Conservation (phyloP, 225 moss, liverwort and hornwort genomes). For the Ulota crispa region DNA sequence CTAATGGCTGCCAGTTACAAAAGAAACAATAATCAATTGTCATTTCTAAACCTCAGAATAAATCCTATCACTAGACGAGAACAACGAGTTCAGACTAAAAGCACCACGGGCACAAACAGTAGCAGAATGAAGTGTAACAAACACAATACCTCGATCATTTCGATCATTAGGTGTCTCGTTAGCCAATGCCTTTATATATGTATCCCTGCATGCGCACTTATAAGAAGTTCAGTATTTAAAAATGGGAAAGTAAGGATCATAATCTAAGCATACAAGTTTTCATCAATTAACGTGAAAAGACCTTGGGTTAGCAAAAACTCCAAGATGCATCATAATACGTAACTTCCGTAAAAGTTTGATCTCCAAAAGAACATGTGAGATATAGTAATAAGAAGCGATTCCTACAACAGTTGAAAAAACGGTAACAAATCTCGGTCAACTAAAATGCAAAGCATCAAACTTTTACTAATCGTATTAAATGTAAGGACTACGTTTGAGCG, state of each 20-base stretch:
- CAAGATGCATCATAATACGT: background rate
- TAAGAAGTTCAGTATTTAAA: background rate
- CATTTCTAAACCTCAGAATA: background rate
- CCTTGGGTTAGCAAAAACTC: background rate
- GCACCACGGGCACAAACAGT: background rate
- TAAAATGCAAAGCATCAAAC: background rate
- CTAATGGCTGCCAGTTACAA: conserved; percentile 72
- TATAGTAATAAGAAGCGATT: background rate
- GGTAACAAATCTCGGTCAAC: background rate
- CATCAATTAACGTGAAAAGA: background rate
- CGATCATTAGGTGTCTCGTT: conserved; percentile 96
- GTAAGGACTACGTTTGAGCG: too few species aligned
- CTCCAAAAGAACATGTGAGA: background rate
- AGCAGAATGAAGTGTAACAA: background rate
- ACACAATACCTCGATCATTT: conserved; percentile 80
- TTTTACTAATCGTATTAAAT: background rate
- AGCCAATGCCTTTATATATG: conserved; percentile 69
- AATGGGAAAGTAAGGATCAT: background rate
- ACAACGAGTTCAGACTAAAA: background rate
- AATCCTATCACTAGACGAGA: background rate
- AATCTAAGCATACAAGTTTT: background rate
- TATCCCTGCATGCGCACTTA: conserved; percentile 61
- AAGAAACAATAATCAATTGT: conserved; percentile 1
- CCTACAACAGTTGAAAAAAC: too few species aligned
- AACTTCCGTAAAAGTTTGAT: background rate